A percentile compares a stretch with the other conserved stretches of the same genome.
Evolutionary conservation across 176 grass and related monocot genomes (phyloP).

Genomic region (Avena sativa): DNA sequence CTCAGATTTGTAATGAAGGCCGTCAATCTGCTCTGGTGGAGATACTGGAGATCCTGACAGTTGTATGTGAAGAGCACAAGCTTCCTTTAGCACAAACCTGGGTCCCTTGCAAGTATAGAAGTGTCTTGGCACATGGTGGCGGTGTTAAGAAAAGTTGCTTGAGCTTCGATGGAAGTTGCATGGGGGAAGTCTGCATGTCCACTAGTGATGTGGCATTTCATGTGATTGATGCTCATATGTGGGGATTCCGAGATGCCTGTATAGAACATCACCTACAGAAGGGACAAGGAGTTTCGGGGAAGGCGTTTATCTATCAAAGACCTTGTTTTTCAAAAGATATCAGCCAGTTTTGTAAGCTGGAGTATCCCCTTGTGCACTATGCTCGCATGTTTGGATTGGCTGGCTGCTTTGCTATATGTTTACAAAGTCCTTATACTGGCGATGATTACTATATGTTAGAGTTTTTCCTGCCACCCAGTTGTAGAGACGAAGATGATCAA

Average conservation of each 20-base stretch:
- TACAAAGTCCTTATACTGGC: slow-evolving; percentile 81
- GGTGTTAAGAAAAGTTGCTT: slow-evolving; percentile 86
- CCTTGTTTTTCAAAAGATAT: slow-evolving; percentile 84
- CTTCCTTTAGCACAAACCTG: slow-evolving; percentile 94
- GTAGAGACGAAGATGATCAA: slow-evolving; percentile 63
- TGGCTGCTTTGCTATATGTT: slow-evolving; percentile 84
- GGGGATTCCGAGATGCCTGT: slow-evolving; percentile 98
- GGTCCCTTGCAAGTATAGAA: slow-evolving; percentile 86
- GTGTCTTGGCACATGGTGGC: slow-evolving; percentile 84
- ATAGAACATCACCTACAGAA: slow-evolving; percentile 93
- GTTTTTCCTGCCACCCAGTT: slow-evolving; percentile 86
- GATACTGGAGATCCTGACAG: slow-evolving; percentile 82
- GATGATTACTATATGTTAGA: slow-evolving; percentile 92
- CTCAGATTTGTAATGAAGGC: slow-evolving; percentile 95
- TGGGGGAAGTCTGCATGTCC: slow-evolving; percentile 93
- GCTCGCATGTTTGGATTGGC: slow-evolving; percentile 78
- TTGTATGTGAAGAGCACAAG: slow-evolving; percentile 84
- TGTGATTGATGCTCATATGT: slow-evolving; percentile 77
- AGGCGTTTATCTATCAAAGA: slow-evolving; percentile 60
- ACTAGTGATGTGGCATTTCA: slow-evolving; percentile 91
- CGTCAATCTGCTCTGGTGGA: slow-evolving; percentile 88
- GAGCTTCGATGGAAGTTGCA: slow-evolving; percentile 88
- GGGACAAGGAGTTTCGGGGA: slow-evolving; percentile 89
- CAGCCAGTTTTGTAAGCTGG: slow-evolving; percentile 68
- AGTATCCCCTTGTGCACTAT: slow-evolving; percentile 95